Percentiles rank a stretch among this genome's conserved stretches.
Evolutionary conservation across 2,329 filamentous ascomycete species (phyloP).

Genomic region (Talaromyces marneffei): DNA sequence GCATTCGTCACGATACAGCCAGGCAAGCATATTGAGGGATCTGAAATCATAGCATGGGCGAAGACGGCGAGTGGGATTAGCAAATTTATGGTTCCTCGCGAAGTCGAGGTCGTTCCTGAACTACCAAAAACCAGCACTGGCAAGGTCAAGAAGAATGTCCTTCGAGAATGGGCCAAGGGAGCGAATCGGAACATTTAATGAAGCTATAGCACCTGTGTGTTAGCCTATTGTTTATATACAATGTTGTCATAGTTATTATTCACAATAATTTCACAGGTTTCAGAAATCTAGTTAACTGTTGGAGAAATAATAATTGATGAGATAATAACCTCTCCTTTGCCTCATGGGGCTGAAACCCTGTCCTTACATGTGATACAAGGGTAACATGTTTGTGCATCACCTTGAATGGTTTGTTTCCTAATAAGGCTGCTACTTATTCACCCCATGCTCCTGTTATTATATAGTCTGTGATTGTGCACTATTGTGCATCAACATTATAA

Average conservation of each 20-base stretch:
- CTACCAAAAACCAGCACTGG: conserved; percentile 96
- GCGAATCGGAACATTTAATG: conserved; percentile 25
- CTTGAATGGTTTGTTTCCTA: background rate
- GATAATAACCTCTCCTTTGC: background rate
- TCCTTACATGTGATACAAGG: background rate
- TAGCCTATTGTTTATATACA: background rate
- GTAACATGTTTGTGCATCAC: background rate
- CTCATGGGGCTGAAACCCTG: background rate
- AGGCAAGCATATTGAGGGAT: conserved; percentile 55
- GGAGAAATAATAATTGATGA: background rate
- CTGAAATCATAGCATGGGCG: conserved; percentile 80
- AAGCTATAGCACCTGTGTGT: background rate
- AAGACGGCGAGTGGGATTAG: conserved; percentile 74
- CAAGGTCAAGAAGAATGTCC: conserved; percentile 91
- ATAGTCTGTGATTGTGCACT: background rate
- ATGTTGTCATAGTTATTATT: background rate
- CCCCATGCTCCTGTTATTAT: background rate
- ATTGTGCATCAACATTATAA: background rate
- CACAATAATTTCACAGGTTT: background rate
- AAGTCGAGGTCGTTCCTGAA: conserved; percentile 74
- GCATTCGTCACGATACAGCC: conserved; percentile 79
- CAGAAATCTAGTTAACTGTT: background rate
- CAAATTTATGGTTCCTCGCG: conserved; percentile 76
- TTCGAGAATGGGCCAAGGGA: conserved; percentile 76
- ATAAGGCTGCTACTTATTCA: background rate